These are phyloP conservation scores for Trypanosomatidae sp. DNA, from an alignment of 208 protist genomes.

Conservation along the genomic window DNA sequence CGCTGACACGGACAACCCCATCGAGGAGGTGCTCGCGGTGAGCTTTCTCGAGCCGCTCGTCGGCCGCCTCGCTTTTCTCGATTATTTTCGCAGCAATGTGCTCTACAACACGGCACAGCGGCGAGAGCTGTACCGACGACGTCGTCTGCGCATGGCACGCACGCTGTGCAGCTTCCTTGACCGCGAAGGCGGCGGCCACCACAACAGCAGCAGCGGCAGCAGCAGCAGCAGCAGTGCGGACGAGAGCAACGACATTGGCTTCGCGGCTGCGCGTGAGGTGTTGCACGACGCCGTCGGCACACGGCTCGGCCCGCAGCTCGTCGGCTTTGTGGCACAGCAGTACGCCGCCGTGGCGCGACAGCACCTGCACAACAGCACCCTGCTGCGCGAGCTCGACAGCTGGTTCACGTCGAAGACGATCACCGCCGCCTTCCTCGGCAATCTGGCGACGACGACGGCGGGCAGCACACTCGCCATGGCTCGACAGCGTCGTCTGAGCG, in stretches of 20 bases:
- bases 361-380: slow-evolving; percentile 10
- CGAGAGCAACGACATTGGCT: neutral
- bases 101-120: slow-evolving; percentile 9
- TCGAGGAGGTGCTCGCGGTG: slow-evolving; percentile 25
- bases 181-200: neutral
- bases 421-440: slow-evolving; percentile 3
- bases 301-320: slow-evolving; percentile 14
- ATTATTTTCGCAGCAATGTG: slow-evolving; percentile 10
- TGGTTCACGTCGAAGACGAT: slow-evolving; percentile 17
- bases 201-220: neutral
- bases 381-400: slow-evolving; percentile 26
- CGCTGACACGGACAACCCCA: slow-evolving; percentile 6
- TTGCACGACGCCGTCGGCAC: slow-evolving; percentile 39
- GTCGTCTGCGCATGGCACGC: slow-evolving; percentile 28
- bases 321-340: slow-evolving; percentile 32
- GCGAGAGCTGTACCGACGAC: slow-evolving; percentile 15
- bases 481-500: too few species aligned
- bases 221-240: neutral
- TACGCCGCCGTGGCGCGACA: slow-evolving; percentile 27
- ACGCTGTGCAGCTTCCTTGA: slow-evolving; percentile 23
- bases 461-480: too few species aligned
- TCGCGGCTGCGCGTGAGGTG: slow-evolving; percentile 5
- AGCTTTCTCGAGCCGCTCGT: slow-evolving; percentile 33
- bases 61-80: slow-evolving; percentile 17
- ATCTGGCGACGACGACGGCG: too few species aligned